These are phyloP conservation scores for Phtheirospermum japonicum DNA, from an alignment of 257 asterid species.

Conservation along the genomic window DNA sequence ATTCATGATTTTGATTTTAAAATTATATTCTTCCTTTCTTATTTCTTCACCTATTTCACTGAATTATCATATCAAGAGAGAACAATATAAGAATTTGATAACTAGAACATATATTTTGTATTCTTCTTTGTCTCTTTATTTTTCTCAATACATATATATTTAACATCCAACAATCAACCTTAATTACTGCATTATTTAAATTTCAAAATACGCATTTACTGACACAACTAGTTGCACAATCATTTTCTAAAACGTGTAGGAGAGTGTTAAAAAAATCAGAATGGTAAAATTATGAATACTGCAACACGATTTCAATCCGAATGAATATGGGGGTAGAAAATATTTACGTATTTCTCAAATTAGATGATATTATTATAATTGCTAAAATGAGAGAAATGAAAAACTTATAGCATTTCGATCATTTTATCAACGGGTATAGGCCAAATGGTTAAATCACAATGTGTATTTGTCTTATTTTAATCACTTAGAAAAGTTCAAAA, in stretches of 20 bases:
- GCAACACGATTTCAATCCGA: neutral
- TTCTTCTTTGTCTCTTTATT: neutral
- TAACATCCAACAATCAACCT: neutral
- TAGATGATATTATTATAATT: neutral
- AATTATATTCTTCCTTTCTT: neutral
- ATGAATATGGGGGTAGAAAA: neutral
- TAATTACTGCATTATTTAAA: neutral
- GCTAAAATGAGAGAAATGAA: neutral
- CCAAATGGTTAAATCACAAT: neutral
- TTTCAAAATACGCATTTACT: neutral
- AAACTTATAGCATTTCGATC: neutral
- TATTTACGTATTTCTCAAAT: neutral
- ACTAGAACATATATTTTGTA: neutral
- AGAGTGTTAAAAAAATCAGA: no score
- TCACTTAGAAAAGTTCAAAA: neutral
- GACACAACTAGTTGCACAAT: no score
- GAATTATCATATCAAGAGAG: neutral
- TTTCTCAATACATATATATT: neutral
- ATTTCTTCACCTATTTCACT: neutral
- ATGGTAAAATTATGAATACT: neutral
- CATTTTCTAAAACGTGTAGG: no score
- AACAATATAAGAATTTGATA: neutral
- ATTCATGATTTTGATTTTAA: neutral
- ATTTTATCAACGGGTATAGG: neutral
- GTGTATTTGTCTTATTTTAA: no score